Base-by-base conservation (phyloP, 805 yeast species). In the Saturnispora sanitii region DNA sequence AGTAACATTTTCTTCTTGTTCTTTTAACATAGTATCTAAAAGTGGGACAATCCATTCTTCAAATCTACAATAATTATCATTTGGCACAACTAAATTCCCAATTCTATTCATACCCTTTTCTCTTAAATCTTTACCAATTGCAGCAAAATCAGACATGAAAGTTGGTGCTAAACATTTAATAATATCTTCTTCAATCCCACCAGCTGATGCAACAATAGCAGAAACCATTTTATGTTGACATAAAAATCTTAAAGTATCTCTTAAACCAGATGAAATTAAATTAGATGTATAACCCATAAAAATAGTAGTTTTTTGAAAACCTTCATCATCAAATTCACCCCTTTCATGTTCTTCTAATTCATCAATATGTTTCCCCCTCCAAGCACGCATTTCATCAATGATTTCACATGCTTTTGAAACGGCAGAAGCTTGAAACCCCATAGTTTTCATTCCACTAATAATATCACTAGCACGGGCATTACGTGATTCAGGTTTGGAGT, bases 11-110 rank as follows among this genome's bases (percentile, higher is more conserved):
- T 60, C 77, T 51, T 83, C 85, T 63, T 90, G 97, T 62, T 92
- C 99, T 52, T 82, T 82, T 42, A 88, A 70, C 77, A 88, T 77
- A 35, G 68, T 75, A 56, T 87, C 95, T 55, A 92, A 71, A 42
- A 92, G 73, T 27, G 99, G 99, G 26, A 92, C 94, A 50, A 94
- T 84, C 98, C 98, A 92, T 61, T 94, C 98, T 65, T 92, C 99
- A 57, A 92, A 92, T 57, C 77, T 79, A 68, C 97, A 90, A 68
- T 92, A 92, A 67, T 92, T 92, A 61, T 92, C 98, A 60, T 92
- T 92, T 42, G 99, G 99, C 39, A 92, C 97, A 51, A 92, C 71
- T 61, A 92, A 70, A 61, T 92, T 94, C 48, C 99, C 99, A 54
- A 94, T 92, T 65, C 99, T 80, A 68, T 92, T 92, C 82, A 92